These are phyloP conservation scores for Salvia rosmarinus DNA, from an alignment of 257 asterid species.

Conservation along the genomic window DNA sequence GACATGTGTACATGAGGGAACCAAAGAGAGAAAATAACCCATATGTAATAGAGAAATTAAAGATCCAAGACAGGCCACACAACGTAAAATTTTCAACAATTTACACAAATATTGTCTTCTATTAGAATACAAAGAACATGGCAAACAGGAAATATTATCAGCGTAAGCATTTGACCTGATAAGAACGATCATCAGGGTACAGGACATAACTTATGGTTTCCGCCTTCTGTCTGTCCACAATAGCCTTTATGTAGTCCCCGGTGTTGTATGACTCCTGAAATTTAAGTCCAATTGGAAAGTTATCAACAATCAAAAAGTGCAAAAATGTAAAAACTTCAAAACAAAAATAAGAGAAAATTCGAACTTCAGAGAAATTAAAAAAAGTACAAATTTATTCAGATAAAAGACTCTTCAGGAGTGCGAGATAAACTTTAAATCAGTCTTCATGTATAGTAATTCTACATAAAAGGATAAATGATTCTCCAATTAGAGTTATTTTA, in stretches of 20 bases:
- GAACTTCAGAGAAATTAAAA: background rate
- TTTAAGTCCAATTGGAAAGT: constrained; percentile 14
- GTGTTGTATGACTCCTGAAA: constrained; percentile 55
- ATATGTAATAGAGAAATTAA: background rate
- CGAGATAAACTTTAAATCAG: background rate
- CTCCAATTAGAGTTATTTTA: background rate
- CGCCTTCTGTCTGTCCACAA: constrained; percentile 54
- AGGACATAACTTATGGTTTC: constrained; percentile 56
- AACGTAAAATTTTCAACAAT: background rate
- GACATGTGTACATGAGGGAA: background rate
- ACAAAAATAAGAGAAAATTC: background rate
- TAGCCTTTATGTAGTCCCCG: constrained; percentile 55
- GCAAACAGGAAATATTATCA: background rate
- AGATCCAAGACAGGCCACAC: constrained; percentile 2
- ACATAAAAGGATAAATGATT: background rate
- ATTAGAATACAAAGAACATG: background rate
- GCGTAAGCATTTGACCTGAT: constrained; percentile 43
- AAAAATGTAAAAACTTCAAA: background rate
- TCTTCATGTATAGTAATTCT: background rate
- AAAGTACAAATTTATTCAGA: background rate
- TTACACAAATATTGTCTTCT: background rate
- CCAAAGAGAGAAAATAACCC: background rate
- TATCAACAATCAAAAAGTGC: background rate
- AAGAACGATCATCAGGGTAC: constrained; percentile 61
- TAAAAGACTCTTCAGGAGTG: background rate